Conservation (phyloP, 306 rosid genomes). For the Malus orientalis region DNA sequence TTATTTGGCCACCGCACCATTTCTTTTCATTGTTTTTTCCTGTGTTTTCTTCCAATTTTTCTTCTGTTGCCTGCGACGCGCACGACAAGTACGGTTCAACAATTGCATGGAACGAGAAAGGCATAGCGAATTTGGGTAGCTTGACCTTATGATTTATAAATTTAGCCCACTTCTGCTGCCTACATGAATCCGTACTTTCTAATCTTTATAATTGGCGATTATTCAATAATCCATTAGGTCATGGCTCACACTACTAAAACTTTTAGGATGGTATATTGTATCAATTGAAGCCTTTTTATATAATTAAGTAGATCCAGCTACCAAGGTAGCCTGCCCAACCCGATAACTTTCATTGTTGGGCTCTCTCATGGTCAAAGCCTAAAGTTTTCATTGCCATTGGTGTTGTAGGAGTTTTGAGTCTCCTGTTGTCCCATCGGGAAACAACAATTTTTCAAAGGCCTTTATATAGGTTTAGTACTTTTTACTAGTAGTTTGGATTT, state of each 20-base stretch:
- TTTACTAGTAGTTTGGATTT: too few relatives aligned
- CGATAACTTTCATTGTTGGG: not conserved
- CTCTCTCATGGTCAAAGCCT: not conserved
- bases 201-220: not conserved
- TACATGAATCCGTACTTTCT: not conserved
- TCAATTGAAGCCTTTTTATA: not conserved
- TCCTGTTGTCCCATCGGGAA: too few relatives aligned
- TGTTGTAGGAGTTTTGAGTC: too few relatives aligned
- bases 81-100: not conserved
- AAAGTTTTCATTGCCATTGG: not conserved
- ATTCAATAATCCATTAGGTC: not conserved
- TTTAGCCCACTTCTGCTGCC: not conserved
- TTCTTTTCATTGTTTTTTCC: not conserved
- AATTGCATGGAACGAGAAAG: not conserved
- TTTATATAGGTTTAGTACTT: too few relatives aligned
- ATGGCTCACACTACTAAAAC: not conserved
- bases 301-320: not conserved
- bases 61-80: not conserved
- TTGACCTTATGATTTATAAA: not conserved
- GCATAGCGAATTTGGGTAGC: not conserved
- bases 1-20: not conserved
- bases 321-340: not conserved
- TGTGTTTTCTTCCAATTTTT: too few relatives aligned
- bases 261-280: not conserved
- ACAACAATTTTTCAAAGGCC: too few relatives aligned